Base-by-base conservation (phyloP, 306 rosid species). In the Sicyos baderoa region DNA sequence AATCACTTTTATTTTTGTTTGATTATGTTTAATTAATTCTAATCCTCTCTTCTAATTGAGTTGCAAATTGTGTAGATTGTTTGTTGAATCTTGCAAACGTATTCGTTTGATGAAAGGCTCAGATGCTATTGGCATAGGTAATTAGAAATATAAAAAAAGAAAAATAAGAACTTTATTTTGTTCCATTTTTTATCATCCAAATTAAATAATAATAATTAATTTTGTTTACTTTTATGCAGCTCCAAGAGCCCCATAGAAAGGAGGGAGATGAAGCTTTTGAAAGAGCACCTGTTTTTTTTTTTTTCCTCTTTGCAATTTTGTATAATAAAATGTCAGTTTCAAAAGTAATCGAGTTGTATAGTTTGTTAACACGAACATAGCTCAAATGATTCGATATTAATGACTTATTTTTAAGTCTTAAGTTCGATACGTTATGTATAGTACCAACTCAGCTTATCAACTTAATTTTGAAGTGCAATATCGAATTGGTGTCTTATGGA, bases 21-120 rank as follows among this genome's bases (percentile, higher is more conserved):
- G 4, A 40, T n/a, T 45, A 17, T 29, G 9, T 22, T 29, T 45
- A 50, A 11, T 61, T 44, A 12, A 16, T 52, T 25, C 12, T 4
- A 22, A 3, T 54, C 50, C 32, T 19, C 35, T 54, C 50, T 55
- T 25, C 45, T 52, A 62, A 61, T 47, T 4, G 32, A 12, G 1
- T 65, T 45, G 13, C 21, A 44, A 64, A 64, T 40, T 64, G 32
- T 62, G 72, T 77, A 82, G 82, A 68, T 49, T 82, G 79, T 82
- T 79, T 60, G 74, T 51, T 51, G 86, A 82, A 67, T 76, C 79
- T 22, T 82, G 86, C 79, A 74, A 79, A 54, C 86, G 83, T 47
- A 59, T 79, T 16, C 71, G 79, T 64, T 61, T 82, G 62, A 76
- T 71, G 83, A 82, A 67, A 74, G 73, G 75, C 70, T 79, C 79